Conservation (phyloP, 192 early-diverging fungal species). For the Rhizophagus clarus region DNA sequence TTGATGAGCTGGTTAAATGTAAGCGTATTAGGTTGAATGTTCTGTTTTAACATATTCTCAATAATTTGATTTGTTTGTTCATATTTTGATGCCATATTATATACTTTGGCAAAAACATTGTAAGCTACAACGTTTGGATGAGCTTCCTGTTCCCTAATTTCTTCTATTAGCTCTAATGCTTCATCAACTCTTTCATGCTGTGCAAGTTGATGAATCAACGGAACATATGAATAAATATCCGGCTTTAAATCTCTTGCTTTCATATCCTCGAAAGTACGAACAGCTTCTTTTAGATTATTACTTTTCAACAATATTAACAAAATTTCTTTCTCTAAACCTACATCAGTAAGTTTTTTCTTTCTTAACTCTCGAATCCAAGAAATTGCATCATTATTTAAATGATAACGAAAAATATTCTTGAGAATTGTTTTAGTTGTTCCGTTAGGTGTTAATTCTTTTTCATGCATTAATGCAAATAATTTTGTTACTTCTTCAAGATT, state of each 20-base stretch:
- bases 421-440: conserved; percentile 37
- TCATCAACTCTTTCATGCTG: conserved; percentile 34
- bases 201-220: conserved; percentile 40
- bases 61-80: conserved; percentile 9
- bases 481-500: conserved; percentile 59
- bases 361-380: conserved; percentile 40
- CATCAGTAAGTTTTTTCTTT: conserved; percentile 33
- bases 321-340: conserved; percentile 35
- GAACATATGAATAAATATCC: conserved; percentile 33
- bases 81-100: not conserved
- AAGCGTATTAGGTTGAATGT: not conserved
- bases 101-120: not conserved
- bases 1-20: conserved; percentile 10
- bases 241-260: conserved; percentile 28
- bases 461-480: conserved; percentile 63
- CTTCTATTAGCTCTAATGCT: conserved; percentile 39
- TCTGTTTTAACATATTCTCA: conserved; percentile 23
- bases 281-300: conserved; percentile 36
- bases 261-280: conserved; percentile 43
- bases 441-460: conserved; percentile 61
- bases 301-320: conserved; percentile 35
- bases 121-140: not conserved
- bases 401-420: conserved; percentile 29
- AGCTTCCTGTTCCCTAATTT: conserved; percentile 17
- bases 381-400: conserved; percentile 17